phyloP scores from a whole-genome alignment of 2,329 filamentous ascomycete species.

The Diplodia mutila region DNA sequence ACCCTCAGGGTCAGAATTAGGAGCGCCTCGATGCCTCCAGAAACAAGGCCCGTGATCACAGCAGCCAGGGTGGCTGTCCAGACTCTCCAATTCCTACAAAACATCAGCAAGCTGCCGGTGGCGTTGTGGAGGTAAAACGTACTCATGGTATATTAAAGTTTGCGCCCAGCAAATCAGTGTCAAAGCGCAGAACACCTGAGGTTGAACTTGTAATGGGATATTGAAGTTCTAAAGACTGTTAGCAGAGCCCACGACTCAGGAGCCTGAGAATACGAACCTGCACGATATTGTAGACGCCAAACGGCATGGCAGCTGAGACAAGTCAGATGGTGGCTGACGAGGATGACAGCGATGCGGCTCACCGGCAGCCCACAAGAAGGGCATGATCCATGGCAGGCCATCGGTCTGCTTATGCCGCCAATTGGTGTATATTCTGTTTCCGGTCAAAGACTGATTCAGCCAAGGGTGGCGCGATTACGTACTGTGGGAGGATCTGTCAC shows the following conservation, averaged over 20 bases:
- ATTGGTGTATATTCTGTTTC: conserved; percentile 61
- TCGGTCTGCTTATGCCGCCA: conserved; percentile 65
- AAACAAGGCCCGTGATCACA: conserved; percentile 46
- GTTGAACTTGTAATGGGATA: conserved; percentile 58
- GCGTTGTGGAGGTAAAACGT: conserved; percentile 18
- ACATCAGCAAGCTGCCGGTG: conserved; percentile 31
- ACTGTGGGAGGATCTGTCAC: conserved; percentile 43
- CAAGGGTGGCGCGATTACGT: neutral
- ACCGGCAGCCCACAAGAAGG: conserved; percentile 67
- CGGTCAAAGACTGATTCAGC: conserved; percentile 27
- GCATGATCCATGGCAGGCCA: conserved; percentile 63
- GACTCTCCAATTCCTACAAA: conserved; percentile 49
- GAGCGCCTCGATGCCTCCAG: conserved; percentile 59
- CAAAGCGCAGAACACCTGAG: conserved; percentile 57
- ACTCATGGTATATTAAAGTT: conserved; percentile 57
- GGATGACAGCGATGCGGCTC: conserved; percentile 22
- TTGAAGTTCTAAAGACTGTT: conserved; percentile 54
- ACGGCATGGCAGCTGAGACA: conserved; percentile 48
- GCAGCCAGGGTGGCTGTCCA: conserved; percentile 53
- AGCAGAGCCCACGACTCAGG: neutral
- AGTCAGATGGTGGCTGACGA: conserved; percentile 12
- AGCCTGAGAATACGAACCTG: conserved; percentile 43
- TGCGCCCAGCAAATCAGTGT: conserved; percentile 58
- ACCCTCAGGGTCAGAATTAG: conserved; percentile 62
- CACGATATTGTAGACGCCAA: conserved; percentile 55